Percentiles rank a stretch among this genome's conserved stretches.
Evolutionary conservation across 257 asterid species (phyloP).

Genomic region (Knoxia roxburghii): DNA sequence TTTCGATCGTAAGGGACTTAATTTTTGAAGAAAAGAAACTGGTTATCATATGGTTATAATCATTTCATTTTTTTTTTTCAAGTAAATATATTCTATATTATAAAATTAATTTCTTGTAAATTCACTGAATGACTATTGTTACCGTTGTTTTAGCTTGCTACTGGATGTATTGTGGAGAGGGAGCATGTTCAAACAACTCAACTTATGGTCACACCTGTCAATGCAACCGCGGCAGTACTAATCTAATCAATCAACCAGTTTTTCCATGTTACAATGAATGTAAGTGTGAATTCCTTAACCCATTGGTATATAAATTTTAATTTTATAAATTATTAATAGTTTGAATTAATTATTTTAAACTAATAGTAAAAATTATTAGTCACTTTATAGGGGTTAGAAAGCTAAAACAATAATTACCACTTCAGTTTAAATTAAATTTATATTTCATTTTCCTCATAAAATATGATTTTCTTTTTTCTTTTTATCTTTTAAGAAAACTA

Average conservation of each 20-base stretch:
- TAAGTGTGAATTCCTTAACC: conserved; percentile 47
- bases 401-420: no score
- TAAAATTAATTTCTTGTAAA: no score
- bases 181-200: conserved; percentile 43
- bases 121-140: no score
- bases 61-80: no score
- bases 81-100: no score
- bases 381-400: no score
- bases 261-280: conserved; percentile 75
- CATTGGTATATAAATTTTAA: not conserved
- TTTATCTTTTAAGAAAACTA: no score
- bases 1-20: conserved; percentile 63
- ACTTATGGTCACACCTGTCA: conserved; percentile 51
- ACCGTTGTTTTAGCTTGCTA: conserved; percentile 43
- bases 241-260: conserved; percentile 46
- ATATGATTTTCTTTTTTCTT: not conserved
- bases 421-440: no score
- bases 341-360: not conserved
- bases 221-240: conserved; percentile 51
- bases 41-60: no score
- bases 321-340: not conserved
- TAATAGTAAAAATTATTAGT: no score
- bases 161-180: conserved; percentile 76
- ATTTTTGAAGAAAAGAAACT: no score
- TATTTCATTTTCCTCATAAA: no score